Base-by-base conservation (phyloP, 495 filamentous ascomycete species). In the Podospora didyma region DNA sequence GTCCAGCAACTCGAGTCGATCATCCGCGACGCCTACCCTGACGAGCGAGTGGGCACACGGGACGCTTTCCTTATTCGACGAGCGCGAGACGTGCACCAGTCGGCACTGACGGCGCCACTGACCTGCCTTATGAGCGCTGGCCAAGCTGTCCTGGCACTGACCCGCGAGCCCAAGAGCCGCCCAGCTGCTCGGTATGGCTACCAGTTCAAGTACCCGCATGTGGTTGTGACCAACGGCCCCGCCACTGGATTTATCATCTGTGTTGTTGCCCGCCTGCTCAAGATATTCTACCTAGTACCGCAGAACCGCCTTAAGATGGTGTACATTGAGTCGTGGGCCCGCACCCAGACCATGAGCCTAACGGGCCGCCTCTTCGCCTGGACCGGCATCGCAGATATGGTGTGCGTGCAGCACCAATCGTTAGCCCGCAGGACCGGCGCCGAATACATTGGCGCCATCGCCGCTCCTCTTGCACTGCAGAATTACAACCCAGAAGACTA, bases 281-380 rank as follows among this genome's bases (percentile, higher is more conserved):
- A 89, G 56, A 79, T 90, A 56, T 75, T 82, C 48, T 66, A 68
- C 24, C 22, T 84, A 1, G 57, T 66, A 14, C 77, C 77, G 3
- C 62, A 61, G 11, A 50, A 61, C 54, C 66, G 63, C 50, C 77
- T 73, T 37, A 79, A 78, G 65, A 82, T 92, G 7, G 78, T 97
- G 20, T 97, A 92, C 67, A 80, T 96, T 14, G 94, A 98, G 80
- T 90, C 85, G 24, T 97, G 90, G 87, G 95, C 94, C 2, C 80
- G 92, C 17, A 86, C 94, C 3, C 82, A 75, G 53, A 84, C 79
- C 10, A 66, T 96, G 63, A 97, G 93, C 74, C 69, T 95, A 49
- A 92, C 87, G 53, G 92, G 93, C 7, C 81, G 80, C 58, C 69
- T 97, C 6, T 73, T 97, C 51, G 65, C 64, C 23, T 58, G 53